Evolutionary conservation across 805 yeast species (phyloP).

Genomic region (Suhomyces kilbournensis): DNA sequence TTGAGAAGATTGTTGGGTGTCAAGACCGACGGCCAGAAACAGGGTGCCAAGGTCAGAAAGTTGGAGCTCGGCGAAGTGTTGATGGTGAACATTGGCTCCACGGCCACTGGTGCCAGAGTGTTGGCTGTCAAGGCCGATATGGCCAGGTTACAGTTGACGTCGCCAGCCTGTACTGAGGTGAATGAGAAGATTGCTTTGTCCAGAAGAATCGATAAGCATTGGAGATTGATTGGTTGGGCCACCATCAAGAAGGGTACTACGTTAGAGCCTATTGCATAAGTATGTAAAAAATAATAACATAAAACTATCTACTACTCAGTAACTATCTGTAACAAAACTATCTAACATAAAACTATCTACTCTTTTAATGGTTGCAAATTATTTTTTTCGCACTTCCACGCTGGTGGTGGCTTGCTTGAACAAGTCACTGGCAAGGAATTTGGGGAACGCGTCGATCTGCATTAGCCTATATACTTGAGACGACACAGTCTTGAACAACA

Average conservation of each 20-base stretch:
- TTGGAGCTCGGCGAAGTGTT: conserved; percentile 91
- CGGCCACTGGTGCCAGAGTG: conserved; percentile 99
- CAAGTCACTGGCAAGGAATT: conserved; percentile 45
- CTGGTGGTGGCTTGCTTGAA: conserved; percentile 10
- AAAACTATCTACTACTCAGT: no score
- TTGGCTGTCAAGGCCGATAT: conserved; percentile 97
- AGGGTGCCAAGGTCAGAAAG: conserved; percentile 90
- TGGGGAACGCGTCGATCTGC: conserved; percentile 73
- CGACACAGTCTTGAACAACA: conserved; percentile 49
- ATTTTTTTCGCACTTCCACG: not conserved
- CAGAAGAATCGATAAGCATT: conserved; percentile 98
- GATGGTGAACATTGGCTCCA: conserved; percentile 99
- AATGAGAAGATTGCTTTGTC: conserved; percentile 98
- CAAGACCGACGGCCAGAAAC: conserved; percentile 95
- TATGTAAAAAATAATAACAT: conserved; percentile 1
- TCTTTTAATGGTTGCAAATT: no score
- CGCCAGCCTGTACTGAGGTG: conserved; percentile 98
- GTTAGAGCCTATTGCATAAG: conserved; percentile 65
- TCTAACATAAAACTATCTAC: no score
- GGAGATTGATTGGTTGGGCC: conserved; percentile 99
- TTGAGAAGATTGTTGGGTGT: conserved; percentile 97
- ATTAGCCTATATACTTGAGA: conserved; percentile 53
- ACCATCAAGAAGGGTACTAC: conserved; percentile 93
- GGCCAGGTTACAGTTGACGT: conserved; percentile 95
- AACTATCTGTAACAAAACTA: no score